These are phyloP conservation scores for Phylloporus sp. DNA, from an alignment of 768 basidiomycete species.

Conservation along the genomic window DNA sequence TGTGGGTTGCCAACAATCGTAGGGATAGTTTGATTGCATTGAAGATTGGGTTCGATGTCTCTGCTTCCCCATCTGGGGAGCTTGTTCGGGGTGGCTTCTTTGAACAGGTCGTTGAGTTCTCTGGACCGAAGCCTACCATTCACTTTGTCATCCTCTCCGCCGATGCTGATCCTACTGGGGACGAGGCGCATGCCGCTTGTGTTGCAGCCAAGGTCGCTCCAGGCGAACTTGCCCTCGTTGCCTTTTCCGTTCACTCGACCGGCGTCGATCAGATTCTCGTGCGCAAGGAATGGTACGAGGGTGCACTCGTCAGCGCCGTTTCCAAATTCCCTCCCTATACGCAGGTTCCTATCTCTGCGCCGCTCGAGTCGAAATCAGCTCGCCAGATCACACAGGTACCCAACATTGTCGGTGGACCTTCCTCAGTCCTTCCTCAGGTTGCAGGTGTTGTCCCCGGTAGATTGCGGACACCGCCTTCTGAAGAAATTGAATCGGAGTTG, in stretches of 20 bases:
- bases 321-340: conserved; percentile 60
- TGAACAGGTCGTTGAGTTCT: conserved; percentile 81
- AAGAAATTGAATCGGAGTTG: conserved; percentile 68
- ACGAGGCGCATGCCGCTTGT: conserved; percentile 81
- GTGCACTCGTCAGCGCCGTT: conserved; percentile 51
- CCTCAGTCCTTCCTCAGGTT: conserved; percentile 11
- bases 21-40: conserved; percentile 82
- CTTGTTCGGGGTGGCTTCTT: conserved; percentile 63
- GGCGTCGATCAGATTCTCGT: conserved; percentile 88
- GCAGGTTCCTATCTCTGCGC: conserved; percentile 22
- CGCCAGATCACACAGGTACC: conserved; percentile 31
- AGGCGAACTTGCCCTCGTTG: conserved; percentile 76
- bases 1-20: conserved; percentile 85
- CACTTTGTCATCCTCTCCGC: conserved; percentile 86
- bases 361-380: conserved; percentile 21
- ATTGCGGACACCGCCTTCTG: conserved; percentile 66
- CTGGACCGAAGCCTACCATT: conserved; percentile 79
- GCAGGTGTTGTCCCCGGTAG: conserved; percentile 37
- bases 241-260: conserved; percentile 85
- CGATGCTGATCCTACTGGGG: conserved; percentile 77
- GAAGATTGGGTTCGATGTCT: conserved; percentile 63
- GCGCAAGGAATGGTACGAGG: conserved; percentile 80
- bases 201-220: conserved; percentile 75
- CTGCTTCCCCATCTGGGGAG: conserved; percentile 54
- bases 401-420: conserved; percentile 21